phyloP scores from a whole-genome alignment of 1,284 basidiomycete species.

The Amylostereum areolatum region DNA sequence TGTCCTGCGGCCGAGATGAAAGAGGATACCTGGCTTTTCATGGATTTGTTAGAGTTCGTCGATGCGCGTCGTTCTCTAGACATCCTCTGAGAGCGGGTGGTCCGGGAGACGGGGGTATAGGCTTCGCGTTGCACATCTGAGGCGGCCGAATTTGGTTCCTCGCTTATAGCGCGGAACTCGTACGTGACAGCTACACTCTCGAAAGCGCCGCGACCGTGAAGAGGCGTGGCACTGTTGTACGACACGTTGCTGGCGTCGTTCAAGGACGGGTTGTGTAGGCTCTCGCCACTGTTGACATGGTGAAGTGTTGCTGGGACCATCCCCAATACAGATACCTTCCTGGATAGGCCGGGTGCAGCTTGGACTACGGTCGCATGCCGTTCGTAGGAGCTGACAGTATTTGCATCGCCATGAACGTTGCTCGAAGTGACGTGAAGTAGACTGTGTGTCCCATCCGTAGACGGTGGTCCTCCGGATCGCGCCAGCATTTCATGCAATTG shows the following conservation, averaged over 20 bases:
- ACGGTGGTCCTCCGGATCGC: background rate
- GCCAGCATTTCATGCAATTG: background rate
- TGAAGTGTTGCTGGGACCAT: slow-evolving; percentile 8
- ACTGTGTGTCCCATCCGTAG: no score
- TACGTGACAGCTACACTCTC: background rate
- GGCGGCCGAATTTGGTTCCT: no score
- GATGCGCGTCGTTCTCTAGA: slow-evolving; percentile 26
- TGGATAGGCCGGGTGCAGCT: background rate
- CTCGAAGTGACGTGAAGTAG: no score
- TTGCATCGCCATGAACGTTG: no score
- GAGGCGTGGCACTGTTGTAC: slow-evolving; percentile 5
- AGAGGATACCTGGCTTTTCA: slow-evolving; percentile 40
- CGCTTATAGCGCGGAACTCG: background rate
- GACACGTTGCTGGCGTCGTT: slow-evolving; percentile 1
- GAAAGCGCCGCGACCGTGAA: background rate
- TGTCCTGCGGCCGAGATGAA: slow-evolving; percentile 35
- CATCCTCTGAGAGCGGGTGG: no score
- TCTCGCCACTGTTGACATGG: slow-evolving; percentile 2
- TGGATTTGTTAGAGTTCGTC: slow-evolving; percentile 31
- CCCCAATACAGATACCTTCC: slow-evolving; percentile 10
- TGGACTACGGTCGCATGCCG: slow-evolving; percentile 1
- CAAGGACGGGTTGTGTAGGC: background rate
- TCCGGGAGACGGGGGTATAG: no score
- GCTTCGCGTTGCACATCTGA: no score
- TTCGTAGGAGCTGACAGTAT: slow-evolving; percentile 2